Evolutionary conservation across 2,329 filamentous ascomycete species (phyloP), one percentile per base, ranked within the genome.

Genomic region (Cladosporium velox): DNA sequence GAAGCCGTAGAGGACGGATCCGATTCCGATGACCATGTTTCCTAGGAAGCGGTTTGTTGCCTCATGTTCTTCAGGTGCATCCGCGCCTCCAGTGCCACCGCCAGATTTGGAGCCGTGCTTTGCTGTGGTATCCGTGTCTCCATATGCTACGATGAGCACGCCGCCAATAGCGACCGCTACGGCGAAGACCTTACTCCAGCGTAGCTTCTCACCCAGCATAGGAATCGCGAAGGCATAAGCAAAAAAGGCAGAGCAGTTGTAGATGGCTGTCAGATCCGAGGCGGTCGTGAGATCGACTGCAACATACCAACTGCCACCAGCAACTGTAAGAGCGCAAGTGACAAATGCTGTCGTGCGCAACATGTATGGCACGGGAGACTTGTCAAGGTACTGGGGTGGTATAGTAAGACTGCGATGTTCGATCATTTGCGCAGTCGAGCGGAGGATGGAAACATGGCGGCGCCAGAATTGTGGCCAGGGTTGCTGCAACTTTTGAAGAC

Each of bases 161-260:
- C 95, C 95, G 0, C 88, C 80, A 67, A 98, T 96, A 64, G 95
- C 95, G 47, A 99, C 86, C 12, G 87, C 84, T 1, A 99, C 95
- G 4, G 94, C 91, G 60, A 96, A 77, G 32, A 93, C 89, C 82
- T 99, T 99, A 80, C 92, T 92, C 44, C 90, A 80, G 26, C 92
- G 88, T 14, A 97, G 80, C 70, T 90, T 92, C 78, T 99, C 95
- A 66, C 91, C 88, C 2, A 99, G 84, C 21, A 99, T 80, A 0
- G 93, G 93, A 54, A 99, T 93, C 55, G 91, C 96, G 77, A 99
- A 99, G 14, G 92, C 94, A 76, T 99, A 99, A 59, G 95, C 95
- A 78, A 99, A 99, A 80, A 99, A 99, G 66, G 95, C 94, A 63
- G 92, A 96, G 84, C 95, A 99, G 81, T 99, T 99, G 85, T 99